Evolutionary conservation across 202 grass and related monocot genomes (phyloP).

Genomic region (Carex arenaria): DNA sequence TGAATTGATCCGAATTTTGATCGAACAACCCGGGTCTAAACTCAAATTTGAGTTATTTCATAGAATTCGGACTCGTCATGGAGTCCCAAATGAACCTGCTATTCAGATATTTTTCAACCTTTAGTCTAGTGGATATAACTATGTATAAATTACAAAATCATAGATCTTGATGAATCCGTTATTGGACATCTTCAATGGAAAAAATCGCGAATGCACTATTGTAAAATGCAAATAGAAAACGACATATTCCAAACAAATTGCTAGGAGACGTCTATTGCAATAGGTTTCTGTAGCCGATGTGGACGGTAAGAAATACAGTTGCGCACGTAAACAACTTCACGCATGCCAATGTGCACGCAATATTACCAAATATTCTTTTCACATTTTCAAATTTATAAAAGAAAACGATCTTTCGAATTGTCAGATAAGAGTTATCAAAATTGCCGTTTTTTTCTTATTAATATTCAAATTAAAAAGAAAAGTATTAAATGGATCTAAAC

Average conservation of each 20-base stretch:
- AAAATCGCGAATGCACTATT: neutral
- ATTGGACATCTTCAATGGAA: neutral
- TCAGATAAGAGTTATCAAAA: neutral
- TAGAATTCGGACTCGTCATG: too few species aligned
- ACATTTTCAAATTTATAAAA: neutral
- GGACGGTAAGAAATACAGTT: neutral
- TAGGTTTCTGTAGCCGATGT: neutral
- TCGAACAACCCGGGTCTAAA: too few species aligned
- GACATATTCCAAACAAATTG: constrained; percentile 10
- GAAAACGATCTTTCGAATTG: neutral
- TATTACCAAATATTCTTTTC: neutral
- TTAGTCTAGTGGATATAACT: neutral
- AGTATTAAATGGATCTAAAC: too few species aligned
- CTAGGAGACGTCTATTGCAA: neutral
- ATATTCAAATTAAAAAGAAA: too few species aligned
- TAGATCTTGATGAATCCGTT: neutral
- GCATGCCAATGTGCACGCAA: neutral
- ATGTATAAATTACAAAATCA: neutral
- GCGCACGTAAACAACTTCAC: neutral
- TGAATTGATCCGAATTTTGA: too few species aligned
- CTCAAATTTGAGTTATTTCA: too few species aligned
- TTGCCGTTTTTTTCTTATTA: too few species aligned
- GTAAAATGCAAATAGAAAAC: neutral
- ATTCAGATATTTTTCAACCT: neutral
- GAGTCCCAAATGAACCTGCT: neutral